Percentiles rank a stretch among this genome's conserved stretches.
Conservation (phyloP, 345 rosid species). For the Theobroma cacao region DNA sequence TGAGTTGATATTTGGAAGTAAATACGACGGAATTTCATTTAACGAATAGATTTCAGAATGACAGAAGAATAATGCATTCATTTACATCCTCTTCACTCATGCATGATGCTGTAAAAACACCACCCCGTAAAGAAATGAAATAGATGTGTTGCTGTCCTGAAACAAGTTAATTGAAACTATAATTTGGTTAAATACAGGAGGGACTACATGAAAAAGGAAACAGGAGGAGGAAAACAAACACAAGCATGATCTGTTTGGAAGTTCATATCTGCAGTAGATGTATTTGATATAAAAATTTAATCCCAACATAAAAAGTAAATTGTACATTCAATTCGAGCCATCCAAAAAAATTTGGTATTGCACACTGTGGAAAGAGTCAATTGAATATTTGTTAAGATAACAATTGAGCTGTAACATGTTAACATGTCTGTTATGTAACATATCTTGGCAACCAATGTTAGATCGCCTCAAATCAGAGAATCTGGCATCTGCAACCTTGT, state of each 20-base stretch:
- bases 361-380: constrained; percentile 16
- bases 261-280: constrained; percentile 9
- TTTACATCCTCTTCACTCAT: background rate
- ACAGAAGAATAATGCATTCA: background rate
- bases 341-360: constrained; percentile 11
- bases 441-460: constrained; percentile 18
- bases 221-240: background rate
- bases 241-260: constrained; percentile 1
- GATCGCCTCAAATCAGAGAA: constrained; percentile 44
- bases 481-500: constrained; percentile 57
- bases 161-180: too few relatives aligned
- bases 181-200: too few relatives aligned
- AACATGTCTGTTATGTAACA: constrained; percentile 14
- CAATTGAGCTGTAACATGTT: constrained; percentile 17
- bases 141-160: too few relatives aligned
- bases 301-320: background rate
- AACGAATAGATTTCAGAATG: background rate
- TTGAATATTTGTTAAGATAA: constrained; percentile 12
- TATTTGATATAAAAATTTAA: constrained; percentile 18
- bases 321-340: constrained; percentile 13
- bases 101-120: too few relatives aligned
- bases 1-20: background rate
- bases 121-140: too few relatives aligned
- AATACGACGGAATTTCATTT: background rate
- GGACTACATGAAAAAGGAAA: background rate